These are phyloP conservation scores for Hemisphaericaspora nanyangensis DNA, from an alignment of 805 yeast species.

Conservation along the genomic window DNA sequence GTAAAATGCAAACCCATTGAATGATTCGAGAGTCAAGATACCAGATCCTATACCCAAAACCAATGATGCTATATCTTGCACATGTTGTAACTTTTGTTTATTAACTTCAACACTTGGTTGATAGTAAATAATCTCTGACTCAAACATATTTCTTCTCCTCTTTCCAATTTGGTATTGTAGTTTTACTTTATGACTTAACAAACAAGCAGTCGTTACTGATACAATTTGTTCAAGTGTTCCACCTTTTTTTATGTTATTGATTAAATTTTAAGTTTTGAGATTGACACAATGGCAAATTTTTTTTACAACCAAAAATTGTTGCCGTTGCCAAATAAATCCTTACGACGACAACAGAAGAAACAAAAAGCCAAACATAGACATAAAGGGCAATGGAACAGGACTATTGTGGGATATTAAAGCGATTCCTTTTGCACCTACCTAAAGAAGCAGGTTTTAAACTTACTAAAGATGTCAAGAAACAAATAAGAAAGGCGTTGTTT, in stretches of 20 bases:
- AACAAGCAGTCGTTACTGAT: too few relatives aligned
- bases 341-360: too few relatives aligned
- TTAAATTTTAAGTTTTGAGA: too few relatives aligned
- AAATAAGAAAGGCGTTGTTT: conserved; percentile 29
- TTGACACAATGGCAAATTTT: too few relatives aligned
- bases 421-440: conserved; percentile 35
- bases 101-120: conserved; percentile 28
- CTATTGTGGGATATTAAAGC: conserved; percentile 12
- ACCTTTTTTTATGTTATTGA: too few relatives aligned
- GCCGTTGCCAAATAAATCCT: too few relatives aligned
- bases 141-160: not conserved
- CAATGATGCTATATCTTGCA: conserved; percentile 36
- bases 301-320: too few relatives aligned
- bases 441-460: conserved; percentile 23
- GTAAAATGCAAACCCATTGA: conserved; percentile 33
- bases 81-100: conserved; percentile 22
- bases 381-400: not conserved
- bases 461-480: conserved; percentile 18
- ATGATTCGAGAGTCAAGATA: conserved; percentile 33
- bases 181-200: too few relatives aligned
- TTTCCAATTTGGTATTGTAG: too few relatives aligned
- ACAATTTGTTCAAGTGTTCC: too few relatives aligned
- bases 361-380: too few relatives aligned
- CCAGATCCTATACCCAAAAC: conserved; percentile 40
- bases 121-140: conserved; percentile 16